Base-by-base conservation (phyloP, 345 rosid genomes). In the Salix brachista region DNA sequence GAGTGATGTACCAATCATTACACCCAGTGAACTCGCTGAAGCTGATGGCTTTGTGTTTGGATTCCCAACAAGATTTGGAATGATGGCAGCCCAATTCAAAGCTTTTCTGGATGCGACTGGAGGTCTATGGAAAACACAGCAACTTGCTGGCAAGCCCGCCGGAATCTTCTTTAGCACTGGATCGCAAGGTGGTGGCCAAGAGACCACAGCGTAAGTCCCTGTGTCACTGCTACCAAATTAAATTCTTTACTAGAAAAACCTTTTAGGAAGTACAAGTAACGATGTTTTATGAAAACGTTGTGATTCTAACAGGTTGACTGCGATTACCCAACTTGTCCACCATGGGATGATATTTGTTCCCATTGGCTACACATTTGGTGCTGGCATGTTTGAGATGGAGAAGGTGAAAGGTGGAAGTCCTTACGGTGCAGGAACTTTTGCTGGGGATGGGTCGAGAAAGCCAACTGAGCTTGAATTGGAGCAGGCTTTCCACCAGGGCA, bases 301-400 rank as follows among this genome's bases (percentile, higher is more conserved):
- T 18, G 7, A 66, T 67, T 67, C 71, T 39, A 19, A 62, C 80
- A 94, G 98, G 80, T 84, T 94, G 89, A 94, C 98, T 19, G 97
- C 98, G 5, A 89, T 94, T n/a, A 94, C 98, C 76, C 98, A 94
- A 81, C 93, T 94, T 69, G 98, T 90, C 64, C 98, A 94, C 88
- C 98, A 94, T 9, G 97, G 97, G 67, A 92, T 94, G 94, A 67
- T 94, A 21, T 94, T 91, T 76, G 93, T 94, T 41, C 98, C 98
- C 16, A 88, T 94, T 8, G 97, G 97, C 69, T 92, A 92, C 90
- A 94, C 97, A 39, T 94, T 94, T 67, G 98, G 98, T 4, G 98
- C 98, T 17, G 97, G 98, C 32, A 94, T 94, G 98, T 91, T 92
- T 3, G 98, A 92, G 91, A 92, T 94, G 97, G 94, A 92, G 84